These are phyloP conservation scores for Neobulgaria alba DNA, from an alignment of 2,329 filamentous ascomycete genomes.

Conservation along the genomic window DNA sequence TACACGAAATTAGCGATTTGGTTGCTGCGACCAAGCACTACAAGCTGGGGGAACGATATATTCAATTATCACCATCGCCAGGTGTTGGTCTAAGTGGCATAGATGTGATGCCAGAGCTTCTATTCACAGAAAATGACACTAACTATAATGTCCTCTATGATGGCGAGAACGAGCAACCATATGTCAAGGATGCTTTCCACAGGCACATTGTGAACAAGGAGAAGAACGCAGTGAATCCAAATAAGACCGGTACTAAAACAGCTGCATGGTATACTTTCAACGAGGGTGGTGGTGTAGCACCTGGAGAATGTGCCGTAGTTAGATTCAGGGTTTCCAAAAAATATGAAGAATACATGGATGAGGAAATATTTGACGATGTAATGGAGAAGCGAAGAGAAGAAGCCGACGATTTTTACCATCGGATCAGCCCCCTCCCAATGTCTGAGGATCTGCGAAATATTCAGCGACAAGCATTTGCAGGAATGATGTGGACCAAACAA, in stretches of 20 bases:
- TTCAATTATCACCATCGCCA: conserved; percentile 82
- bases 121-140: conserved; percentile 95
- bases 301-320: conserved; percentile 90
- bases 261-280: conserved; percentile 91
- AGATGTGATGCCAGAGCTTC: conserved; percentile 74
- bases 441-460: conserved; percentile 89
- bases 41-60: conserved; percentile 72
- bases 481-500: conserved; percentile 99
- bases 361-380: conserved; percentile 85
- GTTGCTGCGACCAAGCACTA: conserved; percentile 70
- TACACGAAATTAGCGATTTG: conserved; percentile 56
- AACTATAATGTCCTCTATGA: conserved; percentile 73
- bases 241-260: conserved; percentile 73
- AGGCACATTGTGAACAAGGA: conserved; percentile 75
- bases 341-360: conserved; percentile 72
- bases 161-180: conserved; percentile 69
- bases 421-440: conserved; percentile 88
- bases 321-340: conserved; percentile 80
- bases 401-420: conserved; percentile 92
- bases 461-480: conserved; percentile 85
- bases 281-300: conserved; percentile 75
- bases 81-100: conserved; percentile 69
- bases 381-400: conserved; percentile 81
- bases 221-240: conserved; percentile 73
- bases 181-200: conserved; percentile 95